Percentiles rank a stretch among this genome's conserved stretches.
phyloP scores from a whole-genome alignment of 139 green algal genomes.

The Chlorella sp. region DNA sequence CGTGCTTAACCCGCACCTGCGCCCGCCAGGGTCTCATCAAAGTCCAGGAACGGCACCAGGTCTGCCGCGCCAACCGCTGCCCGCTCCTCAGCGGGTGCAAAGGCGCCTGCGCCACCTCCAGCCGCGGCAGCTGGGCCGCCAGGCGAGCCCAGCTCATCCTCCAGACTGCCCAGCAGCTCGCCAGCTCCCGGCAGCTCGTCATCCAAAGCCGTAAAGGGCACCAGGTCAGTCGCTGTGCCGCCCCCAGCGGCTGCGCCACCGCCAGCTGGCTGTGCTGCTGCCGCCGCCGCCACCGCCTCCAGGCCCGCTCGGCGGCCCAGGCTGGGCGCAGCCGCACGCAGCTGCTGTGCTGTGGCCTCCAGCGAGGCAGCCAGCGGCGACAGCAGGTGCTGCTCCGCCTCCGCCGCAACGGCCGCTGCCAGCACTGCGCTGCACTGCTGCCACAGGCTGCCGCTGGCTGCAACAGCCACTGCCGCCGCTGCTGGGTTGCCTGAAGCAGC shows the following conservation, averaged over 20 bases:
- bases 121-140: neutral
- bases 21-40: slow-evolving; percentile 18
- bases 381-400: slow-evolving; percentile 15
- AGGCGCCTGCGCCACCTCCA: neutral
- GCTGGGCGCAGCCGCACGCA: slow-evolving; percentile 13
- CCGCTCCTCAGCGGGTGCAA: neutral
- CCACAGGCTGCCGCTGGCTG: neutral
- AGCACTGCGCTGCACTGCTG: slow-evolving; percentile 10
- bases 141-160: neutral
- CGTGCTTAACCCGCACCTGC: neutral
- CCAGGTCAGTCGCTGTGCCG: neutral
- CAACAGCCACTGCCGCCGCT: neutral
- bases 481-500: neutral
- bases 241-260: neutral
- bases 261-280: neutral
- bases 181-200: neutral
- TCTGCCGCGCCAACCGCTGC: neutral
- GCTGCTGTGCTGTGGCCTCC: neutral
- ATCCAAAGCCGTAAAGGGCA: slow-evolving; percentile 26
- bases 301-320: slow-evolving; percentile 15
- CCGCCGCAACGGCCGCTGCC: neutral
- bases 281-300: neutral
- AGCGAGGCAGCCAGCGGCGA: neutral
- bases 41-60: slow-evolving; percentile 29
- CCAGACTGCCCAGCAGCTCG: slow-evolving; percentile 14